Percentiles rank a stretch among this genome's conserved stretches.
Evolutionary conservation across 129 eudicot species (phyloP).

Genomic region (Apium graveolens): DNA sequence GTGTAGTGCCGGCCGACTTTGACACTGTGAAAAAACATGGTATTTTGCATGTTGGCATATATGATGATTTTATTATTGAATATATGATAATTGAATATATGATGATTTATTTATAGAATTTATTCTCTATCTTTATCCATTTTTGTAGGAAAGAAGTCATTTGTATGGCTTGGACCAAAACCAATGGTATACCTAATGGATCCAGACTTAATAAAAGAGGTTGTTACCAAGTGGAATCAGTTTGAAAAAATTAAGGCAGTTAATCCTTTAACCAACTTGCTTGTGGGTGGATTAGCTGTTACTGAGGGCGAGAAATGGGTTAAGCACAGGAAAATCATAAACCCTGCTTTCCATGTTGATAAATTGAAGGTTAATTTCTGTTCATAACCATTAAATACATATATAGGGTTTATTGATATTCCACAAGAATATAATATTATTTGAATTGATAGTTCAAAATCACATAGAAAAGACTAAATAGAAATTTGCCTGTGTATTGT

Average conservation of each 20-base stretch:
- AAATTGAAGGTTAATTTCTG: slow-evolving; percentile 12
- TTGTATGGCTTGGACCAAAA: slow-evolving; percentile 19
- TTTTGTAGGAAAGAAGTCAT: not conserved
- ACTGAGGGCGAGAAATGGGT: slow-evolving; percentile 22
- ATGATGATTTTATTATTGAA: no score
- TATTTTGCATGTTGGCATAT: not conserved
- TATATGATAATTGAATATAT: no score
- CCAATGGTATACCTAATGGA: slow-evolving; percentile 14
- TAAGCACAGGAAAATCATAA: slow-evolving; percentile 18
- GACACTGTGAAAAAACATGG: slow-evolving; percentile 5
- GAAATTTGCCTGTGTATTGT: not conserved
- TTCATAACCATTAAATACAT: not conserved
- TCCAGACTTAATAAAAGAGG: slow-evolving; percentile 6
- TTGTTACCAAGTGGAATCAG: slow-evolving; percentile 1
- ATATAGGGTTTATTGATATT: not conserved
- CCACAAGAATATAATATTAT: not conserved
- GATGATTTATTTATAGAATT: no score
- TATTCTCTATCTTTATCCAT: not conserved
- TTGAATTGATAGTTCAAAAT: no score
- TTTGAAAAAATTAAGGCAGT: not conserved
- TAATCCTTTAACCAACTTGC: slow-evolving; percentile 14
- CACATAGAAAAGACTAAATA: not conserved
- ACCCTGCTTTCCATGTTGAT: slow-evolving; percentile 21
- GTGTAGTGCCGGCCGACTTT: slow-evolving; percentile 7
- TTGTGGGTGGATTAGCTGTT: slow-evolving; percentile 9